Evolutionary conservation across 306 rosid species (phyloP), one percentile per base, ranked within the genome.

Genomic region (Pterocarpus santalinus): DNA sequence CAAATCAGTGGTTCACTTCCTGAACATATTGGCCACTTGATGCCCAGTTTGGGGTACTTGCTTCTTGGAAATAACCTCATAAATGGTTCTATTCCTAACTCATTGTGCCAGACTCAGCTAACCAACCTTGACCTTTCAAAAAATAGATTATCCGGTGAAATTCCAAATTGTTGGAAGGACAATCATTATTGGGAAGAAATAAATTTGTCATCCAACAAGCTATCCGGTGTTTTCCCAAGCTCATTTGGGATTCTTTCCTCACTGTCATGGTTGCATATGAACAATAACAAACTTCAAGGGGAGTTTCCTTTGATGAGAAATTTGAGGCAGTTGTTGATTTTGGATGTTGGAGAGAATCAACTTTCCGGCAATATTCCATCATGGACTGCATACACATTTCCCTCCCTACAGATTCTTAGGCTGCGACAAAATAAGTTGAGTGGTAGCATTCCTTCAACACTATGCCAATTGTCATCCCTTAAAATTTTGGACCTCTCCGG

Each of bases 291-390:
- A 1, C 14, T 74, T 52, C 73, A 53, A 7, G 76, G 82, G 9
- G 60, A 68, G 60, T 7, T 57, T 12, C 69, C 75, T 0, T 1
- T 56, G 33, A 5, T 75, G 32, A 34, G 5, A 15, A 60, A 67
- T 9, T 76, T 61, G 38, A 3, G 12, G 1, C 2, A 12, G 0
- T 15, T 87, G 53, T 0, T 5, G 1, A 35, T 72, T 7, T 33
- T 88, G 4, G 87, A 88, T 51, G 32, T 80, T 8, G 81, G 85
- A 0, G 64, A 68, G 11, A 88, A 82, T 58, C 14, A 80, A 66
- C 6, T 88, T 0, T 64, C 35, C 1, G 87, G 87, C 1, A 46
- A 2, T 5, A 68, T 85, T 55, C 88, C 91, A 33, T 7, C 63
- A 22, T 83, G 82, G 82, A 62, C 75, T 1, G 13, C 34, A 1